A percentile compares a stretch with the other conserved stretches of the same genome.
Evolutionary conservation across 2,329 filamentous ascomycete species (phyloP).

Genomic region (Ophiostoma sp.): DNA sequence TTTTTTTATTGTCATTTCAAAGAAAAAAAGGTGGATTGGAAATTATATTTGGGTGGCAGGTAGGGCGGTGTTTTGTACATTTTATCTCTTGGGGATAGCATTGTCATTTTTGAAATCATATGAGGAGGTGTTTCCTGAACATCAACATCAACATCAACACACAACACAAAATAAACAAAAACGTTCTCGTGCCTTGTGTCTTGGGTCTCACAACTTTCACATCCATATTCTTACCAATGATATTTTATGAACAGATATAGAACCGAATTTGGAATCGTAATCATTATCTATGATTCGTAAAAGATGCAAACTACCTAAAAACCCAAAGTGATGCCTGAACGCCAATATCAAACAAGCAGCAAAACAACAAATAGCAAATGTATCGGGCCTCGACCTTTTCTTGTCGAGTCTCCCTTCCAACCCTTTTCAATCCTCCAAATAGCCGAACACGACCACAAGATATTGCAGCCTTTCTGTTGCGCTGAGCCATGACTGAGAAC

Average conservation of each 20-base stretch:
- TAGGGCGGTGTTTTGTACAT: constrained; percentile 8
- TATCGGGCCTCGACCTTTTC: not conserved
- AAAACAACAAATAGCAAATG: not conserved
- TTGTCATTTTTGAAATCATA: not conserved
- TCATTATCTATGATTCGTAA: constrained; percentile 3
- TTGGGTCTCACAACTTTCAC: too few relatives aligned
- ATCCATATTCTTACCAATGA: not conserved
- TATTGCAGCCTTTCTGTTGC: not conserved
- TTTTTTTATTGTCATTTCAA: not conserved
- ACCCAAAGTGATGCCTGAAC: not conserved
- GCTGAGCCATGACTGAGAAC: not conserved
- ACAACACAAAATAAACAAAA: not conserved
- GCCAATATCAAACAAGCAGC: not conserved
- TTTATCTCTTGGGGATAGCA: not conserved
- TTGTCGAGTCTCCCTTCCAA: not conserved
- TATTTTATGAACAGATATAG: not conserved
- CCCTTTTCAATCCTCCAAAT: not conserved
- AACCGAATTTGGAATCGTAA: not conserved
- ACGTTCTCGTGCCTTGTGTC: not conserved
- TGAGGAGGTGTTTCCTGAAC: not conserved
- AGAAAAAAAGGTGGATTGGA: not conserved
- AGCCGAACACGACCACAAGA: not conserved
- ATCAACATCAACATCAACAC: not conserved
- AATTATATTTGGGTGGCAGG: not conserved
- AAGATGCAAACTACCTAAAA: not conserved